Base-by-base conservation (phyloP, 2,329 filamentous ascomycete species). In the Diaporthe sp. region DNA sequence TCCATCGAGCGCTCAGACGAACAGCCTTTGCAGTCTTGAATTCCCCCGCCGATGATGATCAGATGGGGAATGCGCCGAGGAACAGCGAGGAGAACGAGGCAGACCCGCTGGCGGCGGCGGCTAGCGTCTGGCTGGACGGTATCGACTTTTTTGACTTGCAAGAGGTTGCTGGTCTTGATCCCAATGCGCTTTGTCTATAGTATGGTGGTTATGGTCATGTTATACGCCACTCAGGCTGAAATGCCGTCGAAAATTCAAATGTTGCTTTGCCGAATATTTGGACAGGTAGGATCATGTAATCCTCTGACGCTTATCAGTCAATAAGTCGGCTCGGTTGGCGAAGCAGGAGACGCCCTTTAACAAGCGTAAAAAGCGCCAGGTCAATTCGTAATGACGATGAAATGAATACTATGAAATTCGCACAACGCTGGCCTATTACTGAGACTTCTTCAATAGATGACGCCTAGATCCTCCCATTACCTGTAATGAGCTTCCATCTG, bases 61-160 rank as follows among this genome's bases (percentile, higher is more conserved):
- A 58, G 35, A 10, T n/a, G 33, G 33, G 30, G 2, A 13, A 19
- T n/a, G 55, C 55, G 33, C 10, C 55, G 13, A 33, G 5, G n/a
- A 38, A 17, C 33, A 8, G 55, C 55, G 33, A 58, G 19, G 55
- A 38, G 30, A 9, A 38, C 1, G 55, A 58, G 55, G 55, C 55
- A 5, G 30, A 58, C 13, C 30, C 33, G 12, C 55, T 58, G 55
- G 55, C 55, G 2, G 55, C 55, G 9, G 55, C 30, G n/a, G 55
- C 55, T n/a, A 58, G 33, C n/a, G 30, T 58, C 22, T 58, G 55
- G 55, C 55, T 58, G 33, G 55, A 58, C 12, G 55, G 55, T 1
- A 58, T 58, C 3, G 55, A 58, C 55, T 58, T 58, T 58, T 58
- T 58, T 13, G 55, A 58, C 19, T 4, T 58, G 55, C 30, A 58